Base-by-base conservation (phyloP, 2,329 filamentous ascomycete genomes). In the Penicillium thymicola region DNA sequence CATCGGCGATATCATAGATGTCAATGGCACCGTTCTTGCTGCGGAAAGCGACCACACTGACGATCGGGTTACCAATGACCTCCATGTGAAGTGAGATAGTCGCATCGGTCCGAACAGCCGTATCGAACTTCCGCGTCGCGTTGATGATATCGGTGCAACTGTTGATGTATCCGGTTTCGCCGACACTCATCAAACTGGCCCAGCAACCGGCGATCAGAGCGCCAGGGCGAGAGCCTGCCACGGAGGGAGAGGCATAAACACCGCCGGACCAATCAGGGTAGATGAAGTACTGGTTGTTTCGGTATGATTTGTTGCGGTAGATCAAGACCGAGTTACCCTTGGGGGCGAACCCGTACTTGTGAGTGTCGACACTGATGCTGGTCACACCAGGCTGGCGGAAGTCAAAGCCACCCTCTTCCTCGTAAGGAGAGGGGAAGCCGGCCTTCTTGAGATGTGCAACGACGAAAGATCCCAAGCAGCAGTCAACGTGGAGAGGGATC, bases 271-370 rank as follows among this genome's bases (percentile, higher is more conserved):
- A 99, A 76, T 96, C 90, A 7, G 94, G 89, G 32, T 88, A 90
- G 72, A 99, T 88, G 75, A 96, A 99, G 81, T 99, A 99, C 76
- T 99, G 94, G 75, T 96, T 93, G 55, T 86, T 85, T 65, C 94
- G 86, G 63, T 95, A 84, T 45, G 84, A 78, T 34, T 87, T 83
- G 44, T 86, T 89, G 66, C 94, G 90, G 82, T 99, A 99, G 41
- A 99, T 82, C 14, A 96, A 82, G 1, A 92, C 94, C 51, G 89
- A 94, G 82, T 96, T 99, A 65, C 94, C 94, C 79, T 99, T 99
- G 51, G 94, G 94, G 1, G 94, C 94, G 71, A 99, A 99, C 37
- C 94, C 94, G 73, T 99, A 99, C 75, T 99, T 99, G 83, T 99
- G 94, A 3, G 94, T 99, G 73, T 99, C 94, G 74, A 92, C 95